Evolutionary conservation across 169 alveolate species (phyloP).

Genomic region (Babesia sp.): DNA sequence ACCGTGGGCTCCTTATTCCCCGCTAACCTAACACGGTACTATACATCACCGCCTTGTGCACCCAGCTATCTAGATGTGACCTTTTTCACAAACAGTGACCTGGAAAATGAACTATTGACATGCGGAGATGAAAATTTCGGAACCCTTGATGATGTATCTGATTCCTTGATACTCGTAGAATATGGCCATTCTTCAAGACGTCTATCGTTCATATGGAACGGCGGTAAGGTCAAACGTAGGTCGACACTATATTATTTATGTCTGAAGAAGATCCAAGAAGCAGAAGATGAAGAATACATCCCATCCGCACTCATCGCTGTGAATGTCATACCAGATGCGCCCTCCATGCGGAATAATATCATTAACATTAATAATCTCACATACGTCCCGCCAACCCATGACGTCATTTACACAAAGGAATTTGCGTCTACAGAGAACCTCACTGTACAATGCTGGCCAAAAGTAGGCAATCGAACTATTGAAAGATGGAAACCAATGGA

Average conservation of each 20-base stretch:
- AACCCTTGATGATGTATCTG: slow-evolving; percentile 10
- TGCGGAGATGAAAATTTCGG: slow-evolving; percentile 18
- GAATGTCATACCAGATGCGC: slow-evolving; percentile 14
- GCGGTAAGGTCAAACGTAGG: background rate
- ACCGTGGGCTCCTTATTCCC: background rate
- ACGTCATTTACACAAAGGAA: slow-evolving; percentile 20
- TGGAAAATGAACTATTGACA: background rate
- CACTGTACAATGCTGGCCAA: background rate
- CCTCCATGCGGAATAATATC: background rate
- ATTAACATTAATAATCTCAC: background rate
- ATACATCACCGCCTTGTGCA: slow-evolving; percentile 11
- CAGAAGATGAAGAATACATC: background rate
- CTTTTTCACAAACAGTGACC: background rate
- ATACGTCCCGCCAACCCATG: background rate
- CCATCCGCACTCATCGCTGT: slow-evolving; percentile 23
- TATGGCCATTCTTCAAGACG: slow-evolving; percentile 17
- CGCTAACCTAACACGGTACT: background rate
- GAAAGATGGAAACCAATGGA: slow-evolving; percentile 10
- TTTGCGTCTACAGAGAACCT: slow-evolving; percentile 8
- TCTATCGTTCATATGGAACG: slow-evolving; percentile 24
- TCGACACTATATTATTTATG: slow-evolving; percentile 13
- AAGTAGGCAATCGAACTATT: background rate
- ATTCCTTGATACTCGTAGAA: background rate
- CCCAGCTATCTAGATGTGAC: background rate
- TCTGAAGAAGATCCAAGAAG: background rate